Base-by-base conservation (phyloP, 2,329 filamentous ascomycete genomes). In the Colletotrichum neosansevieriae region DNA sequence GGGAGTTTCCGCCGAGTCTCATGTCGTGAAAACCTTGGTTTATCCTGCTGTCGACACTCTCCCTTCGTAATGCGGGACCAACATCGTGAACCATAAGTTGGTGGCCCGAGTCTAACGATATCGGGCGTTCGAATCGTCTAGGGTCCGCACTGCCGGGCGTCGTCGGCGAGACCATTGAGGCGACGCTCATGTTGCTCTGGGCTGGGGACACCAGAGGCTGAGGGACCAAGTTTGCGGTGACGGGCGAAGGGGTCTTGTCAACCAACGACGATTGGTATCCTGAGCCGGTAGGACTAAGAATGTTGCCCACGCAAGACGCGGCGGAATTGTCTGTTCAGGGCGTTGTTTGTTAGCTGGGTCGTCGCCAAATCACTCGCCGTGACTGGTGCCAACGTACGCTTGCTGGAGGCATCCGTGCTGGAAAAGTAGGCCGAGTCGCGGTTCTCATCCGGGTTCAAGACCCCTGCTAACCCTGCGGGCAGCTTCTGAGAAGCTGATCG, bases 11-110 rank as follows among this genome's bases (percentile, higher is more conserved):
- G 58, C 89, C 88, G 56, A 94, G 84, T 72, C 89, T 85, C 79
- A 94, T 85, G 51, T 92, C 90, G 64, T 85, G 87, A 36, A 94
- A 90, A 50, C 86, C 87, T 71, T 89, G 88, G 74, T 93, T 92
- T 76, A 94, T 90, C 70, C 92, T 87, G 78, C 92, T 94, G 78
- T 94, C 92, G 4, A 94, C 91, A 73, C 92, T 94, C 79, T 93
- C 92, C 59, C 92, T 88, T 66, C 91, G 86, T 54, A 90, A 89
- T 56, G 90, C 85, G 2, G 80, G 75, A 29, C 80, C 77, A 54
- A 79, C 75, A 29, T 75, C 78, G 66, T 79, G 68, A 4, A 76
- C 75, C 47, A 76, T 73, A 24, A 75, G 74, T 24, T 71, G 76
- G 4, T 74, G 71, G 57, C 71, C 70, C 19, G 75, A 76, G 51